Evolutionary conservation across 2,329 filamentous ascomycete genomes (phyloP).

Genomic region (Exophiala mesophila): DNA sequence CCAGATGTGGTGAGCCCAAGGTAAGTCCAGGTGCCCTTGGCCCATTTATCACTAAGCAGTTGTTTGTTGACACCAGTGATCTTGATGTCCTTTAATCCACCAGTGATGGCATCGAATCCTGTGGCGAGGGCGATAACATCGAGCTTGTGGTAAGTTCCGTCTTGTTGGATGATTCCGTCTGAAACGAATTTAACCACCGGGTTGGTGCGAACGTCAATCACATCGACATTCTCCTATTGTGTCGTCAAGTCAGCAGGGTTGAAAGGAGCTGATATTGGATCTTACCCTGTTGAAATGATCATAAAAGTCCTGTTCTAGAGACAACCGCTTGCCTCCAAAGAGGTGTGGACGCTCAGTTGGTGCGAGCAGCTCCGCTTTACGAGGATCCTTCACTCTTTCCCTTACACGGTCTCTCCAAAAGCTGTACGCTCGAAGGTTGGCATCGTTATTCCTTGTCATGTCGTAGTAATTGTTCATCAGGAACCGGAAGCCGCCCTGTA

Average conservation of each 20-base stretch:
- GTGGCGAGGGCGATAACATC: constrained; percentile 41
- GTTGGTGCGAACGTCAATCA: constrained; percentile 42
- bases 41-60: constrained; percentile 34
- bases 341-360: constrained; percentile 49
- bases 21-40: constrained; percentile 34
- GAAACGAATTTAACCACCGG: constrained; percentile 38
- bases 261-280: too few relatives aligned
- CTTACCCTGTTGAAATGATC: constrained; percentile 41
- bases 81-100: constrained; percentile 37
- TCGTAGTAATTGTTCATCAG: constrained; percentile 52
- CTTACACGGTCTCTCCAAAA: constrained; percentile 54
- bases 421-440: constrained; percentile 50
- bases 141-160: constrained; percentile 36
- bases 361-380: constrained; percentile 50
- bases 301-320: constrained; percentile 48
- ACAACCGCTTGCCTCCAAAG: constrained; percentile 50
- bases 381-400: constrained; percentile 46
- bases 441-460: constrained; percentile 39
- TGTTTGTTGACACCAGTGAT: constrained; percentile 37
- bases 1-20: constrained; percentile 39
- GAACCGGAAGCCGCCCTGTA: constrained; percentile 50
- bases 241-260: constrained; percentile 33
- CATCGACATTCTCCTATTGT: constrained; percentile 40
- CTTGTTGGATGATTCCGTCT: constrained; percentile 37
- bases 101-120: constrained; percentile 41